Percentiles rank a stretch among this genome's conserved stretches.
Conservation (phyloP, 306 rosid species). For the Cucumis cinereus region DNA sequence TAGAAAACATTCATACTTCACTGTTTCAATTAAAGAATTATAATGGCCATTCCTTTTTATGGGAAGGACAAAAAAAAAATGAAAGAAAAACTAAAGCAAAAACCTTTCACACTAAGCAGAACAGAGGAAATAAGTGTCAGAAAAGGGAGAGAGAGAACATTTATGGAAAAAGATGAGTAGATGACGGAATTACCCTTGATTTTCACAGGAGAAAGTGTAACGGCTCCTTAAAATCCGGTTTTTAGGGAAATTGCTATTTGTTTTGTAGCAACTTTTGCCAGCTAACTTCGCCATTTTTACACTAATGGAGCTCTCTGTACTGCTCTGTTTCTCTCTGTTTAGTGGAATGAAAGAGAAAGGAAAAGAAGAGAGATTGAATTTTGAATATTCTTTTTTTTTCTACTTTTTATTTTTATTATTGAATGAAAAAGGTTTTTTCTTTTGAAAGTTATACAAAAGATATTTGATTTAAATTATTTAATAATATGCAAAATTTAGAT, state of each 20-base stretch:
- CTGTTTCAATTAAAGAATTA: background rate
- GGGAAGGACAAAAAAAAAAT: background rate
- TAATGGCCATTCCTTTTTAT: background rate
- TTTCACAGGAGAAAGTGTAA: slow-evolving; percentile 24
- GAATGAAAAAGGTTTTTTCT: background rate
- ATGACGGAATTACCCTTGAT: slow-evolving; percentile 29
- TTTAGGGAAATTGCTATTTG: slow-evolving; percentile 7
- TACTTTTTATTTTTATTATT: background rate
- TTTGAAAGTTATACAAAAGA: background rate
- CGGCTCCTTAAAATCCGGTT: slow-evolving; percentile 40
- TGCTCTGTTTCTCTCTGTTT: background rate
- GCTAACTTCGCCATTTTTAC: slow-evolving; percentile 1
- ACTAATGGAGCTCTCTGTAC: background rate
- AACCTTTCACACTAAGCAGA: background rate
- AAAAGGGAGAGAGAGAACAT: background rate
- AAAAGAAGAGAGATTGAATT: background rate
- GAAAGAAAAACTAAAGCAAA: background rate
- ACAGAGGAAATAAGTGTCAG: slow-evolving; percentile 15
- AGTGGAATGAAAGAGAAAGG: slow-evolving; percentile 1
- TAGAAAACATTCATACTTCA: background rate
- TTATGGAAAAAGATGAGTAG: slow-evolving; percentile 11
- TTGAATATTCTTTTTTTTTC: background rate
- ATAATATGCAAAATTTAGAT: background rate
- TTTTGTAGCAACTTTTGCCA: background rate
- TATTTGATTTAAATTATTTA: background rate